Evolutionary conservation across 257 asterid species (phyloP).

Genomic region (Vinca minor): DNA sequence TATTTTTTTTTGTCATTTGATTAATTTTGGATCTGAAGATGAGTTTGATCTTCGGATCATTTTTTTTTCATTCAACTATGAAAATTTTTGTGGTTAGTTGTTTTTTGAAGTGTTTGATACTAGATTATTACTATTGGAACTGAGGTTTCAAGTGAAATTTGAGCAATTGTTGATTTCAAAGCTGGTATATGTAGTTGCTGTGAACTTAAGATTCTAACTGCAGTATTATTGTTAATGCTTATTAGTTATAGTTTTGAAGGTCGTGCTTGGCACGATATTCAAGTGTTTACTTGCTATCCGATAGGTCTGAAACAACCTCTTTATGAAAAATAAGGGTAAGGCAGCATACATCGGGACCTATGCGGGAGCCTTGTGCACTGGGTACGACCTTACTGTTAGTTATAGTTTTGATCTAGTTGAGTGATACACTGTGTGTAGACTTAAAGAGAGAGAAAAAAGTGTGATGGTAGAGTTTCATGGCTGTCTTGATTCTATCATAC

Average conservation of each 20-base stretch:
- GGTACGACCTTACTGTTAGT: too few species aligned
- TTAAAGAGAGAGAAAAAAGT: not conserved
- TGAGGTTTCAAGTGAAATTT: conserved; percentile 3
- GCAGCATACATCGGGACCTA: too few species aligned
- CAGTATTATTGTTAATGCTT: too few species aligned
- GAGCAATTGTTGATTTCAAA: not conserved
- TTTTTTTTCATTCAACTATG: not conserved
- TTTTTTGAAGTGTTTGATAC: not conserved
- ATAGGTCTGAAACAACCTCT: too few species aligned
- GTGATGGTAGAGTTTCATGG: not conserved
- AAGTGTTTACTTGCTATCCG: too few species aligned
- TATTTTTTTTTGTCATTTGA: not conserved
- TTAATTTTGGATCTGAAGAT: conserved; percentile 5
- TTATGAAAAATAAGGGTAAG: too few species aligned
- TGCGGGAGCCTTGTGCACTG: too few species aligned
- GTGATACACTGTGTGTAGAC: not conserved
- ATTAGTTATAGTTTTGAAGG: not conserved
- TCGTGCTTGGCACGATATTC: too few species aligned
- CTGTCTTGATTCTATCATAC: too few species aligned
- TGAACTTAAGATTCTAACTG: not conserved
- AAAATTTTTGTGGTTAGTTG: not conserved
- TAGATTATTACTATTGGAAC: not conserved
- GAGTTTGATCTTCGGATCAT: conserved; percentile 3
- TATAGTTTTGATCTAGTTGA: not conserved
- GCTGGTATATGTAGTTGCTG: not conserved